A percentile compares a stretch with the other conserved stretches of the same genome.
Evolutionary conservation across 1,284 basidiomycete species (phyloP).

Genomic region (Mycena citricolor): DNA sequence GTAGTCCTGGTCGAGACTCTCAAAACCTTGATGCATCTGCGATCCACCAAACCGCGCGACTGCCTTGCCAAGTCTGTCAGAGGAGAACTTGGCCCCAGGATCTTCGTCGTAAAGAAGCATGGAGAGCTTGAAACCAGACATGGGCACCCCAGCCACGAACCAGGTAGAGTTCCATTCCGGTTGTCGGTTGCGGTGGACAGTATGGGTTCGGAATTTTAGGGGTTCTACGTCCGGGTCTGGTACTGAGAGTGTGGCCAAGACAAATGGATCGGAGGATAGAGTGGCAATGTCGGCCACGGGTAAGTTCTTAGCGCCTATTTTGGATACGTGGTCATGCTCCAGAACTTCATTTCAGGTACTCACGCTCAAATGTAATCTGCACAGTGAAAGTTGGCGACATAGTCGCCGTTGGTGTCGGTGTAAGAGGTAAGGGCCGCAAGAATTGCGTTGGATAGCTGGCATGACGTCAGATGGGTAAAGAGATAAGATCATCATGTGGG

Average conservation of each 20-base stretch:
- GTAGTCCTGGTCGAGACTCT: slow-evolving; percentile 15
- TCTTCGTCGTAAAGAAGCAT: slow-evolving; percentile 23
- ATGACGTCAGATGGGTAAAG: too few relatives aligned
- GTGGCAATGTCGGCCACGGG: slow-evolving; percentile 20
- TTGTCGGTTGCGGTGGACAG: slow-evolving; percentile 14
- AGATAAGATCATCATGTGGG: too few relatives aligned
- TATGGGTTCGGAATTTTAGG: slow-evolving; percentile 18
- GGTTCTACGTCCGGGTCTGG: slow-evolving; percentile 13
- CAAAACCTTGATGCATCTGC: slow-evolving; percentile 18
- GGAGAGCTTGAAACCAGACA: slow-evolving; percentile 14
- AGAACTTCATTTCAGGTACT: too few relatives aligned
- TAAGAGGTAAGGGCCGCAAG: too few relatives aligned
- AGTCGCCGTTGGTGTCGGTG: too few relatives aligned
- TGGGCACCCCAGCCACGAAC: slow-evolving; percentile 17
- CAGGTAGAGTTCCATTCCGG: slow-evolving; percentile 18
- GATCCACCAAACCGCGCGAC: slow-evolving; percentile 11
- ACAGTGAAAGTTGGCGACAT: slow-evolving; percentile 15
- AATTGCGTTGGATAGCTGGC: too few relatives aligned
- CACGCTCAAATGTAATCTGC: slow-evolving; percentile 16
- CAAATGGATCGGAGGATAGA: slow-evolving; percentile 18
- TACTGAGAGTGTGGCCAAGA: slow-evolving; percentile 12
- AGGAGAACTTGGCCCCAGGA: slow-evolving; percentile 13
- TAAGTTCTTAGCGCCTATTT: slow-evolving; percentile 17
- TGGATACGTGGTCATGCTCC: too few relatives aligned
- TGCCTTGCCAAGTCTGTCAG: slow-evolving; percentile 20